Percentiles rank a stretch among this genome's conserved stretches.
These are phyloP conservation scores for Oenanthe sinensis DNA, from an alignment of 129 eudicot species.

Conservation along the genomic window DNA sequence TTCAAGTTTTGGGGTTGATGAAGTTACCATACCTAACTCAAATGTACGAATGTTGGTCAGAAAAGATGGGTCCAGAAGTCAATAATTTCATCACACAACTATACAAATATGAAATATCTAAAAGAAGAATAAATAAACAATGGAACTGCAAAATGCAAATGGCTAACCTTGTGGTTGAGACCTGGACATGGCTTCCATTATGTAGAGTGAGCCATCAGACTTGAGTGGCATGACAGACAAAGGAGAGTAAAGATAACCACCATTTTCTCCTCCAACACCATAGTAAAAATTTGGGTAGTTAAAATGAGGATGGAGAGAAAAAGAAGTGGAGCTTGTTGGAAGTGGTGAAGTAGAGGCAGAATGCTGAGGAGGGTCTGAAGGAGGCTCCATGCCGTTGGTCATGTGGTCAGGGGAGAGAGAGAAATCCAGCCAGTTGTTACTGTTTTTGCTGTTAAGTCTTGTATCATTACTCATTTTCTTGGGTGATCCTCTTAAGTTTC, in stretches of 20 bases:
- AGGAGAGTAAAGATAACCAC: slow-evolving; percentile 39
- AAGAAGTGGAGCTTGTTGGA: slow-evolving; percentile 4
- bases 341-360: background rate
- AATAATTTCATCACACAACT: background rate
- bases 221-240: slow-evolving; percentile 56
- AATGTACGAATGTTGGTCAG: slow-evolving; percentile 20
- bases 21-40: slow-evolving; percentile 33
- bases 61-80: slow-evolving; percentile 6
- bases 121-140: background rate
- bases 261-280: slow-evolving; percentile 34
- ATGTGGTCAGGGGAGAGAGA: slow-evolving; percentile 59
- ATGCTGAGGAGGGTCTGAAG: slow-evolving; percentile 24
- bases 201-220: slow-evolving; percentile 83
- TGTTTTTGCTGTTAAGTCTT: slow-evolving; percentile 20
- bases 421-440: slow-evolving; percentile 72
- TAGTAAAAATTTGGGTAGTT: slow-evolving; percentile 48
- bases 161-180: slow-evolving; percentile 61
- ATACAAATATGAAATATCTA: background rate
- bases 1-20: slow-evolving; percentile 79
- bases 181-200: slow-evolving; percentile 57
- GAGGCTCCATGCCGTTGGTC: slow-evolving; percentile 18
- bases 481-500: background rate
- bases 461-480: slow-evolving; percentile 32
- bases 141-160: background rate
- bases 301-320: slow-evolving; percentile 27